Evolutionary conservation across 768 basidiomycete genomes (phyloP).

Genomic region (Lanmaoa rubissima): DNA sequence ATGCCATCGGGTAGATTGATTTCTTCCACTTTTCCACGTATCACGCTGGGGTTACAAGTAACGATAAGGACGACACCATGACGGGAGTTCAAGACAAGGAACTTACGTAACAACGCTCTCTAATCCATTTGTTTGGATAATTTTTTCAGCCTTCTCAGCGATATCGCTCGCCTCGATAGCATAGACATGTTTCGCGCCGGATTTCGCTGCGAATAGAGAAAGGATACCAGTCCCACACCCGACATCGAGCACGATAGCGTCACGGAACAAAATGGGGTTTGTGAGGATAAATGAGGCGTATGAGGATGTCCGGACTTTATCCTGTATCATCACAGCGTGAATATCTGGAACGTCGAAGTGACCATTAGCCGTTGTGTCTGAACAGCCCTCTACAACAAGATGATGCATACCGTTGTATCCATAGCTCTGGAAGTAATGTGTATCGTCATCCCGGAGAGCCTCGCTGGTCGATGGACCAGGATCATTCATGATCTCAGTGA

Average conservation of each 20-base stretch:
- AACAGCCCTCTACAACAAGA: neutral
- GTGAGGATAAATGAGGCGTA: slow-evolving; percentile 90
- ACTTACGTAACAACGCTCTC: slow-evolving; percentile 66
- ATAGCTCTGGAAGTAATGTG: slow-evolving; percentile 93
- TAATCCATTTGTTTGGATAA: slow-evolving; percentile 73
- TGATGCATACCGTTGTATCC: slow-evolving; percentile 68
- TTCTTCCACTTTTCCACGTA: slow-evolving; percentile 89
- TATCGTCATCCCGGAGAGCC: slow-evolving; percentile 72
- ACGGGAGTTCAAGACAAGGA: slow-evolving; percentile 2
- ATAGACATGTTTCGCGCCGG: slow-evolving; percentile 87
- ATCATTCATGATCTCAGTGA: slow-evolving; percentile 45
- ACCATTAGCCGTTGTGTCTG: neutral
- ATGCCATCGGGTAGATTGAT: slow-evolving; percentile 71
- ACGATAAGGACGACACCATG: slow-evolving; percentile 6
- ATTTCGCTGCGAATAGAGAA: slow-evolving; percentile 84
- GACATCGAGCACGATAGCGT: slow-evolving; percentile 88
- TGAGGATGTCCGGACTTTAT: slow-evolving; percentile 89
- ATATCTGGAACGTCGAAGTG: slow-evolving; percentile 55
- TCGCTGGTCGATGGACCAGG: slow-evolving; percentile 24
- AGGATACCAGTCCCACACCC: slow-evolving; percentile 96
- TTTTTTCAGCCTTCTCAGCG: slow-evolving; percentile 71
- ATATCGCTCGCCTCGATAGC: slow-evolving; percentile 91
- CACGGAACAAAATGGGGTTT: slow-evolving; percentile 77
- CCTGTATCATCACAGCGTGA: slow-evolving; percentile 95
- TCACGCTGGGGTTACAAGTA: slow-evolving; percentile 47